Percentiles rank a stretch among this genome's conserved stretches.
Conservation (phyloP, 1,139 yeast genomes). For the Suhomyces bribrorum region DNA sequence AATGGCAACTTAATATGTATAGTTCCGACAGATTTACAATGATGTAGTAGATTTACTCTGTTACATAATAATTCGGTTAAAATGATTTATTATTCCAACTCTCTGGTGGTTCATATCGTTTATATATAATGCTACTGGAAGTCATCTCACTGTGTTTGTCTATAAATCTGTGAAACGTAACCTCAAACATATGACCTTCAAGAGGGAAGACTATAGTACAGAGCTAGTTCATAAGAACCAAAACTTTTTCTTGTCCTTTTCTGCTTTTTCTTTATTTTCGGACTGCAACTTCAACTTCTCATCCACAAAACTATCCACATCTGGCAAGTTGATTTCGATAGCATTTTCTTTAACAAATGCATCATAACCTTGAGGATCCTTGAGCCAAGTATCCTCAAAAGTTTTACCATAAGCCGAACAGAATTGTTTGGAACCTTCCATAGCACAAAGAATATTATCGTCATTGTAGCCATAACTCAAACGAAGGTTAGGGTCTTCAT, state of each 20-base stretch:
- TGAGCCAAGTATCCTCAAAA: background rate
- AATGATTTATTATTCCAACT: too few species aligned
- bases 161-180: too few species aligned
- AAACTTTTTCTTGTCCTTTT: background rate
- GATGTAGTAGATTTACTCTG: too few species aligned
- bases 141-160: too few species aligned
- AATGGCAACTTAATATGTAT: too few species aligned
- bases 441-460: conserved; percentile 36
- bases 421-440: conserved; percentile 26
- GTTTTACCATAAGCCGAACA: conserved; percentile 25
- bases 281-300: conserved; percentile 1
- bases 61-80: too few species aligned
- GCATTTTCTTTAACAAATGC: conserved; percentile 6
- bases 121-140: too few species aligned
- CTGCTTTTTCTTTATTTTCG: background rate
- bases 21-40: too few species aligned
- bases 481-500: background rate
- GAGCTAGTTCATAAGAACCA: background rate
- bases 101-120: too few species aligned
- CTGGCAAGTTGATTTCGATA: background rate
- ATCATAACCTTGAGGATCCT: conserved; percentile 3
- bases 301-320: conserved; percentile 1
- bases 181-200: too few species aligned
- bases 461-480: conserved; percentile 25
- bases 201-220: too few species aligned